Percentiles rank a stretch among this genome's conserved stretches.
phyloP scores from a whole-genome alignment of 108 stramenopile species.

The Nannochloropsis oceanica region DNA sequence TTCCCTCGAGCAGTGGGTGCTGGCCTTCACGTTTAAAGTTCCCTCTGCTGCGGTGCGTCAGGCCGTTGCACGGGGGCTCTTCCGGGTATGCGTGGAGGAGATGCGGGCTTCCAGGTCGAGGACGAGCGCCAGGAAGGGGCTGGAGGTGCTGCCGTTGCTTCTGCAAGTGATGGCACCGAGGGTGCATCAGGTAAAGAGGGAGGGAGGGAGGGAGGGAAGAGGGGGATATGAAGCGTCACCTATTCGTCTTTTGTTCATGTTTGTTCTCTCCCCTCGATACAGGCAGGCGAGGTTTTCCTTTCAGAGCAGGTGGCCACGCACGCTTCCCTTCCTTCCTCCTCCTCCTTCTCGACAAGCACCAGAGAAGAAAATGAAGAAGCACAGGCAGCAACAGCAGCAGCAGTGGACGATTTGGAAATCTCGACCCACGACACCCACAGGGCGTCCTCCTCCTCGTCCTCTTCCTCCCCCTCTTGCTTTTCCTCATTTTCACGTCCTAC shows the following conservation, averaged over 20 bases:
- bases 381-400: no score
- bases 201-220: neutral
- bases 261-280: no score
- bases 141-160: neutral
- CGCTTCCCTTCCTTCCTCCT: no score
- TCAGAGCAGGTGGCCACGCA: no score
- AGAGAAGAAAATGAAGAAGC: no score
- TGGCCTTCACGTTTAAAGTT: neutral
- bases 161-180: neutral
- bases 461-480: neutral
- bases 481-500: neutral
- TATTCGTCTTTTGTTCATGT: no score
- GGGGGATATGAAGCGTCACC: no score
- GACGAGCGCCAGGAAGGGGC: neutral
- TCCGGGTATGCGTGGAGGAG: neutral
- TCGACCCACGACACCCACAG: no score
- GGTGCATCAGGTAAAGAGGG: neutral
- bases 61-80: neutral
- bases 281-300: no score
- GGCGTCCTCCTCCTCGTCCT: no score
- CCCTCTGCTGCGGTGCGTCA: neutral
- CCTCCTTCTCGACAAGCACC: no score
- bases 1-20: neutral
- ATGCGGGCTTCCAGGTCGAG: neutral
- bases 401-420: no score